Percentiles rank a stretch among this genome's conserved stretches.
Conservation (phyloP, 2,329 filamentous ascomycete species). For the Ascocoryne sarcoides region DNA sequence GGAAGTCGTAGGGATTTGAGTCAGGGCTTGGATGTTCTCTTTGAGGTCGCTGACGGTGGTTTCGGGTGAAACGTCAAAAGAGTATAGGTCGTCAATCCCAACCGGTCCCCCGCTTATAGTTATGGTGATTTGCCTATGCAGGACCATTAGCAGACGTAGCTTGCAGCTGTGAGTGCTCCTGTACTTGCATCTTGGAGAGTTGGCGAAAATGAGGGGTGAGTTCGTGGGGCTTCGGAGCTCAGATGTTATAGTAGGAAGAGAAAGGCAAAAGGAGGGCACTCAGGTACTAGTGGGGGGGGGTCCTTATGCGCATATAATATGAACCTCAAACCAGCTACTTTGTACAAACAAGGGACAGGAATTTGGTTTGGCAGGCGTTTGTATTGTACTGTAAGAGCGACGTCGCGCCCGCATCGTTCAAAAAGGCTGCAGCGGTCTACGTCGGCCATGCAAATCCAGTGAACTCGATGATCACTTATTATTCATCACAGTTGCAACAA, state of each 20-base stretch:
- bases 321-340: no score
- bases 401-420: no score
- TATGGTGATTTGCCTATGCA: slow-evolving; percentile 72
- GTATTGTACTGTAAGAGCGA: no score
- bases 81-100: slow-evolving; percentile 57
- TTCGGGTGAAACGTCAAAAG: slow-evolving; percentile 71
- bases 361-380: no score
- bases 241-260: no score
- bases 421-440: not conserved
- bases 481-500: not conserved
- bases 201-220: no score
- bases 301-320: no score
- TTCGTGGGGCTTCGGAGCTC: no score
- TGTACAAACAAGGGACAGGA: no score
- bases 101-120: slow-evolving; percentile 70
- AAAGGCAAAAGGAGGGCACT: no score
- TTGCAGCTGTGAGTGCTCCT: not conserved
- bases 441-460: not conserved
- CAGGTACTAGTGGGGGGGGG: no score
- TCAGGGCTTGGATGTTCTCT: slow-evolving; percentile 79
- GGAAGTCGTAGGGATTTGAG: slow-evolving; percentile 57
- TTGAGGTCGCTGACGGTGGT: slow-evolving; percentile 82
- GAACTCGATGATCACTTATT: not conserved
- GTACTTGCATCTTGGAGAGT: not conserved
- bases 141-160: slow-evolving; percentile 5